Evolutionary conservation across 148 eudicot species (phyloP), one percentile per base, ranked within the genome.

Genomic region (Heliamphora exappendiculata): DNA sequence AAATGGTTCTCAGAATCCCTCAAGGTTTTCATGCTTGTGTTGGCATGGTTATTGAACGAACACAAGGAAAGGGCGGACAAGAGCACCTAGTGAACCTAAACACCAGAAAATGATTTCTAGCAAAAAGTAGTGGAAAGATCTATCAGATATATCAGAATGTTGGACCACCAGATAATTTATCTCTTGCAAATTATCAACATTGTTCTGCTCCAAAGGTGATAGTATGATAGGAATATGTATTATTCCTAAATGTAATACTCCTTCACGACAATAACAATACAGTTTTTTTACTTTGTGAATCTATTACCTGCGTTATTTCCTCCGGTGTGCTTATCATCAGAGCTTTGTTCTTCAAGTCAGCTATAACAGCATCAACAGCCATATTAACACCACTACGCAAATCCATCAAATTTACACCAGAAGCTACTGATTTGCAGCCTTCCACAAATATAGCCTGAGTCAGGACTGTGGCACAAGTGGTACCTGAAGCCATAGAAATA

Each of bases 391-490:
- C 99, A 74, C 77, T 84, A n/a, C 99, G 93, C 82, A 95, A 80
- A 85, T 95, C 97, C 94, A 95, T 89, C 34, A 87, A 97, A 84
- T 91, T 95, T 33, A 93, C 90, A 37, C 99, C 99, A 70, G 91
- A 84, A 62, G 97, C 91, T 41, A 91, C 88, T 66, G 94, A 91
- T 75, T 92, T 95, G 90, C 92, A 95, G 63, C 99, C 99, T 87
- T 95, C 99, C 68, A 74, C 80, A 79, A 91, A 85, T 72, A 95
- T 95, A 73, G 97, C 93, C 78, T 95, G 99, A 76, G 99, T 87
- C 79, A 95, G 81, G 75, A 95, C 94, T 8, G 97, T 95, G 50
- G 99, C 99, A 87, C 99, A 95, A 39, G 99, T 95, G 41, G 99
- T 95, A 78, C 99, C 99, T 95, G 87, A 66, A 79, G 42, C 76